Percentiles rank a stretch among this genome's conserved stretches.
Evolutionary conservation across 306 rosid genomes (phyloP).

Genomic region (Lathyrus oleraceus): DNA sequence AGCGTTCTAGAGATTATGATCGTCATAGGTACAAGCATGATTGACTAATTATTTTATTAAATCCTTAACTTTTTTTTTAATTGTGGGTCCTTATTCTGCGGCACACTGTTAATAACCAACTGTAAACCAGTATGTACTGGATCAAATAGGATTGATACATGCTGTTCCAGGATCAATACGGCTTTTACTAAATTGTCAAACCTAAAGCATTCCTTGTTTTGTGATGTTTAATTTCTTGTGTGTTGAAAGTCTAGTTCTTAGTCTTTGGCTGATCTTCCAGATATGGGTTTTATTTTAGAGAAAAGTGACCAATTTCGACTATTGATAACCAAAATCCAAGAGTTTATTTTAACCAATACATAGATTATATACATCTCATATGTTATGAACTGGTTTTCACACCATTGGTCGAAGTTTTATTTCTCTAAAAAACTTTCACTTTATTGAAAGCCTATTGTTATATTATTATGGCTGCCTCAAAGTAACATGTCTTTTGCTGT

Average conservation of each 20-base stretch:
- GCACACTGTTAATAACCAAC: neutral
- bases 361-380: neutral
- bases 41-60: neutral
- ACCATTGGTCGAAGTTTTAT: neutral
- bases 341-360: constrained; percentile 6
- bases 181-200: neutral
- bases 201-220: neutral
- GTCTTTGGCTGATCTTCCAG: neutral
- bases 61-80: neutral
- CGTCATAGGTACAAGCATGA: constrained; percentile 69
- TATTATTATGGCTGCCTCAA: constrained; percentile 15
- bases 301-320: neutral
- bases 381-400: neutral
- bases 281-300: neutral
- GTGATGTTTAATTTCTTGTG: neutral
- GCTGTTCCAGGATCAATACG: neutral
- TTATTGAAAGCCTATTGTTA: neutral
- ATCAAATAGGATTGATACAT: neutral
- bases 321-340: neutral
- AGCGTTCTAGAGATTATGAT: constrained; percentile 86
- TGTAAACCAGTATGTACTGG: neutral
- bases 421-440: neutral
- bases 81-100: neutral
- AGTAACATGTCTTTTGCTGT: constrained; percentile 3
- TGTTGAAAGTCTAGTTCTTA: neutral